Evolutionary conservation across 2,329 filamentous ascomycete genomes (phyloP), one percentile per base, ranked within the genome.

Genomic region (Monilinia polystroma): DNA sequence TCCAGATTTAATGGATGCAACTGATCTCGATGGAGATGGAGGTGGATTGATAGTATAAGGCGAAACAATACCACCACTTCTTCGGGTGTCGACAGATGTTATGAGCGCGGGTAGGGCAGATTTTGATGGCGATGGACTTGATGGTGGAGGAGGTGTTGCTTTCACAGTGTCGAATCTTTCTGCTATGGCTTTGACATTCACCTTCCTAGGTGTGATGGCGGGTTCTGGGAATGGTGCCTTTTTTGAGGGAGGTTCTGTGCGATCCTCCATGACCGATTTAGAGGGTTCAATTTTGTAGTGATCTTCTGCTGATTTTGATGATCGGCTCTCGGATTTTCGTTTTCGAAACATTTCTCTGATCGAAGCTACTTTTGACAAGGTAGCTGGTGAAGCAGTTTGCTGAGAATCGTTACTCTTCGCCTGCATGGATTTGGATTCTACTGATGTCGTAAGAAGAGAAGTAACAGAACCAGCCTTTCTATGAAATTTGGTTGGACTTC

Each of bases 111-210:
- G 41, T 32, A 16, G 58, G 41, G 26, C 23, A 43, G 51, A 53
- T 49, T 69, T 69, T 18, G 38, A 45, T 20, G 63, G 51, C 38
- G 60, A 55, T 54, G 67, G 71, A 10, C 64, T 68, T 12, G 69
- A 65, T 23, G 69, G 64, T 35, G 68, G 72, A 29, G 56, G 64
- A 6, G 68, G 51, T 49, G 43, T 41, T 20, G 55, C 57, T 49
- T 67, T 63, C 14, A 59, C 62, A 55, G 62, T 69, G 43, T 73
- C 71, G 53, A 75, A 76, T 57, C 68, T 75, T 23, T 73, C 75
- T 26, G 74, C 72, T 6, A 76, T 67, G 54, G 72, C 72, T 63
- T 71, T 75, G 23, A 76, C 72, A 32, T 71, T 75, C 11, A 69
- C 23, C 12, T 60, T 60, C 45, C 60, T 66, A 2, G 64, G 64